Evolutionary conservation across 2,329 filamentous ascomycete genomes (phyloP), one percentile per base, ranked within the genome.

Genomic region (Fusarium sp.): DNA sequence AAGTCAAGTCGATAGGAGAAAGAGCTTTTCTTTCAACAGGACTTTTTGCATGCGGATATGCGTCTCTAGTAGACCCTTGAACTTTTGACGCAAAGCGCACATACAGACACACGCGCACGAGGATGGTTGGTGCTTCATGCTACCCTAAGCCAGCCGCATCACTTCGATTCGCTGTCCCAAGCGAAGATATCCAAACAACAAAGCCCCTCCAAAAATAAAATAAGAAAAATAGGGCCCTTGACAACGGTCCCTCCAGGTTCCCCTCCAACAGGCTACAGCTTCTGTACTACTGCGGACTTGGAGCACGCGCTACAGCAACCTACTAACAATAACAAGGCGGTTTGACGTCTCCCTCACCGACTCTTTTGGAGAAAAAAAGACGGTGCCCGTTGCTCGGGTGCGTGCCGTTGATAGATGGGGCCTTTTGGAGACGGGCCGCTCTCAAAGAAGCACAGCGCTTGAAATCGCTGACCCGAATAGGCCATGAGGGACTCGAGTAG

Each of bases 211-310:
- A 58, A 57, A 49, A 72, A 54, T 71, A 69, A 66, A 70, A 58
- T 63, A 66, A 68, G 66, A 66, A 75, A 69, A 74, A 68, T 63
- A 74, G 62, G 69, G 68, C 55, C 63, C 53, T 65, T 48, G 67
- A 49, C 59, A 55, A 65, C 59, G 59, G 58, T 48, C 55, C 52
- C 63, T 68, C 58, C 57, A 63, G 58, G 60, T 70, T 69, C 68
- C 67, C 73, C 49, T 66, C 66, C 62, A 31, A 33, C 39, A 49
- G 28, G 28, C 31, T 67, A 55, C 50, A 58, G 53, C 38, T 50
- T 58, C 58, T 43, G 38, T 52, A 59, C 63, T 61, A 55, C 67
- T 68, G 51, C 58, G 48, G 68, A 59, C 63, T 54, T 55, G 49
- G 51, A 60, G 46, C 28, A 58, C 63, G 55, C 58, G 56, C 58